Conservation (phyloP, 768 basidiomycete species). For the Suillus hirtellus region DNA sequence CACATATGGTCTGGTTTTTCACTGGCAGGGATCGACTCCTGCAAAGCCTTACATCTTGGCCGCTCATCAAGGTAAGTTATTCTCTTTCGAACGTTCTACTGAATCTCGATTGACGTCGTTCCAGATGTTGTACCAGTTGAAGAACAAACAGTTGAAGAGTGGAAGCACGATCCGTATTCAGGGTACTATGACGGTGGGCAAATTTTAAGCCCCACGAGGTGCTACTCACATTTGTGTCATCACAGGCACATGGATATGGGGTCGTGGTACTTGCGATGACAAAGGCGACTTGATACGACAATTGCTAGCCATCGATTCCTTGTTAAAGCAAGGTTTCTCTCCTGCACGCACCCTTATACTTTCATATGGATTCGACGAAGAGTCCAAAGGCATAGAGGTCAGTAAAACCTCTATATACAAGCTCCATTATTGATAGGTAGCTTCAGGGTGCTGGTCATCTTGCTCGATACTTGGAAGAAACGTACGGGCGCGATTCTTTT, state of each 20-base stretch:
- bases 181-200: conserved; percentile 52
- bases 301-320: conserved; percentile 49
- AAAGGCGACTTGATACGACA: conserved; percentile 62
- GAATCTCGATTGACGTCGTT: not conserved
- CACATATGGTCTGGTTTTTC: conserved; percentile 57
- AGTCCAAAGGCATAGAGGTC: conserved; percentile 50
- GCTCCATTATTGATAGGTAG: not conserved
- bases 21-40: conserved; percentile 53
- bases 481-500: conserved; percentile 69
- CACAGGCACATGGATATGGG: conserved; percentile 68
- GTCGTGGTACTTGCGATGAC: conserved; percentile 73
- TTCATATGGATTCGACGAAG: conserved; percentile 54
- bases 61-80: conserved; percentile 46
- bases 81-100: not conserved
- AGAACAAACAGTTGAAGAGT: conserved; percentile 49
- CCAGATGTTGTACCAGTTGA: conserved; percentile 67
- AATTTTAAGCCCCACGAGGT: not conserved
- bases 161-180: conserved; percentile 61
- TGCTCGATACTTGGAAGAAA: conserved; percentile 45
- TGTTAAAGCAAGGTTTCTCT: conserved; percentile 45
- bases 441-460: conserved; percentile 52
- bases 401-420: not conserved
- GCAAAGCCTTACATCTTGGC: conserved; percentile 52
- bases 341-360: conserved; percentile 45
- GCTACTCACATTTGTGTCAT: not conserved